Evolutionary conservation across 192 early-diverging fungal species (phyloP), one percentile per base, ranked within the genome.

Genomic region (Coemansia asiatica): DNA sequence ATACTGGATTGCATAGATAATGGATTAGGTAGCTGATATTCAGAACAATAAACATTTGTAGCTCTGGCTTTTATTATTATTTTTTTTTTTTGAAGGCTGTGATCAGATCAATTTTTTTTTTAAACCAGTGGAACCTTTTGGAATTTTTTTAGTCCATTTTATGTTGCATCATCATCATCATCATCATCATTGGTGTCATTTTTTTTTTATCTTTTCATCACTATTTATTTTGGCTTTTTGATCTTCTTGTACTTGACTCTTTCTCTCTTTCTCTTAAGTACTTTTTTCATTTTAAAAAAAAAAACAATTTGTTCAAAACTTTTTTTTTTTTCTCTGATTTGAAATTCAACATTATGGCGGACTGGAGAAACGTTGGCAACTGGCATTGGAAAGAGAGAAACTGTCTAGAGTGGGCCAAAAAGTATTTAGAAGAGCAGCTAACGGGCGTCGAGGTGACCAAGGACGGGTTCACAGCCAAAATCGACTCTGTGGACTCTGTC

Each of bases 321-420:
- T 59, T 12, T 35, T 38, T 38, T 59, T 25, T 0, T 23, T 21
- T 36, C 21, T 16, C n/a, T 57, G 29, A 53, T 59, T 59, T 40
- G 31, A 40, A 59, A 25, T 23, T 40, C 35, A 28, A 6, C 50
- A 69, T 15, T 54, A 89, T 89, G 87, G 82, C 85, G 23, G 88
- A 90, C 83, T 90, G 88, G 88, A 88, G 87, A 66, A 90, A 90
- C 79, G 84, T 87, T 40, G 87, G 87, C 57, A 90, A 82, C 67
- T 72, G 76, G 79, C 75, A 91, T 71, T 94, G 94, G 94, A 91
- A 92, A 56, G 89, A 87, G 70, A 96, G 95, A 84, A 95, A 96
- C 87, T 96, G 94, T 72, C 66, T 95, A 36, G 89, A 84, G 26
- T 98, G 95, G 94, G 89, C 95, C 56, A 90, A 92, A 57, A 84